Conservation (phyloP, 2,329 filamentous ascomycete genomes). For the Aspergillus tanneri region DNA sequence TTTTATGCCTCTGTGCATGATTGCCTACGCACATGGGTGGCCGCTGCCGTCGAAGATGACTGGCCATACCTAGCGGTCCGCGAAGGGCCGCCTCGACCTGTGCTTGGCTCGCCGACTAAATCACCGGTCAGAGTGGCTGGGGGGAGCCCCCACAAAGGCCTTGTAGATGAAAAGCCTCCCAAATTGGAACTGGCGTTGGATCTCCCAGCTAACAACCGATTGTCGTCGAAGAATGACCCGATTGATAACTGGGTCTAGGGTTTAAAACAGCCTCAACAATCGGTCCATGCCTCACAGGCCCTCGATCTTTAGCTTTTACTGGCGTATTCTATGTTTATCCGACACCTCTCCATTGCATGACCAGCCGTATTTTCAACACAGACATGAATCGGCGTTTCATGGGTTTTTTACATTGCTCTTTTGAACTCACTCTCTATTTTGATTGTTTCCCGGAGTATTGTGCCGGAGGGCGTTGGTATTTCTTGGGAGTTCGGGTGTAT, state of each 20-base stretch:
- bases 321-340: too few relatives aligned
- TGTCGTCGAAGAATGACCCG: slow-evolving; percentile 27
- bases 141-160: slow-evolving; percentile 46
- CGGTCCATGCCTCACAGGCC: background rate
- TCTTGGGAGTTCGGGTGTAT: slow-evolving; percentile 24
- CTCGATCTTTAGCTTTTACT: slow-evolving; percentile 14
- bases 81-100: slow-evolving; percentile 45
- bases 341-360: too few relatives aligned
- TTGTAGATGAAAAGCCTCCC: slow-evolving; percentile 54
- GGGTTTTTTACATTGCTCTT: slow-evolving; percentile 11
- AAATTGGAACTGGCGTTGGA: slow-evolving; percentile 55
- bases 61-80: slow-evolving; percentile 83
- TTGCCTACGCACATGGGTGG: slow-evolving; percentile 84
- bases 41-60: slow-evolving; percentile 78
- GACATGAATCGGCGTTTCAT: slow-evolving; percentile 29
- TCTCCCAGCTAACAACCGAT: slow-evolving; percentile 24
- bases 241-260: slow-evolving; percentile 41
- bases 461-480: slow-evolving; percentile 23
- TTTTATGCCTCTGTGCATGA: slow-evolving; percentile 93
- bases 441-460: slow-evolving; percentile 14
- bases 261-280: slow-evolving; percentile 11
- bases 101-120: slow-evolving; percentile 41
- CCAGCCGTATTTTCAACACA: too few relatives aligned
- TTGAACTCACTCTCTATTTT: too few relatives aligned
- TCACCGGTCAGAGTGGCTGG: slow-evolving; percentile 48